Evolutionary conservation across 768 basidiomycete species (phyloP), one percentile per base, ranked within the genome.

Genomic region (Hericium alpestre): DNA sequence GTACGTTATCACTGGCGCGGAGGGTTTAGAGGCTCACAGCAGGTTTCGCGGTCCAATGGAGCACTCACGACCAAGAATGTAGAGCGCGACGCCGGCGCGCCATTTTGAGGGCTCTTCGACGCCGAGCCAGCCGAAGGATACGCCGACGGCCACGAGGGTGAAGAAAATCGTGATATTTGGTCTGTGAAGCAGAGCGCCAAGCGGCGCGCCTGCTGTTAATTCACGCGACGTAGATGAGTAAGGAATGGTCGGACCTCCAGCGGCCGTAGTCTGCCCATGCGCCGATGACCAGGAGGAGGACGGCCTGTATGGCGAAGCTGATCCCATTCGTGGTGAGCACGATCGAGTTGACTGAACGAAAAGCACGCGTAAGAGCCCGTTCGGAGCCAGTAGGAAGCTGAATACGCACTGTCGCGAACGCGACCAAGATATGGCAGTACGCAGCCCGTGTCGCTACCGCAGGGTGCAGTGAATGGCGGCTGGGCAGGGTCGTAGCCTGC

Each of bases 251-350:
- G 15, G 25, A 83, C 84, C 84, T 84, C 87, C 86, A 88, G 15
- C 72, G 70, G n/a, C 88, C 87, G 66, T 89, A 90, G 66, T 90
- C 87, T 0, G 87, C 86, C 83, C 87, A 89, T 3, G 86, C 84
- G 4, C 87, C 87, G 27, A 90, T 79, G 12, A 77, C 63, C 22
- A 89, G 68, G 41, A 90, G 70, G 15, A 89, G 64, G 15, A 76
- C 78, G 0, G 86, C 85, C 69, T 90, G 87, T 25, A 90, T 76
- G 0, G 85, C 86, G 64, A 89, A 89, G 58, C 83, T 84, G 47
- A 90, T 81, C 3, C 88, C 87, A 62, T 90, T 90, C 8, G 86
- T 88, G 56, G 88, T 73, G 23, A 89, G 75, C 4, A 89, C 84
- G 59, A 89, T 86, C 2, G 87, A 85, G 63, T 87, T 90, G 56